Percentiles rank a stretch among this genome's conserved stretches.
These are phyloP conservation scores for Xylariaceae sp. DNA, from an alignment of 2,329 filamentous ascomycete species.

Conservation along the genomic window DNA sequence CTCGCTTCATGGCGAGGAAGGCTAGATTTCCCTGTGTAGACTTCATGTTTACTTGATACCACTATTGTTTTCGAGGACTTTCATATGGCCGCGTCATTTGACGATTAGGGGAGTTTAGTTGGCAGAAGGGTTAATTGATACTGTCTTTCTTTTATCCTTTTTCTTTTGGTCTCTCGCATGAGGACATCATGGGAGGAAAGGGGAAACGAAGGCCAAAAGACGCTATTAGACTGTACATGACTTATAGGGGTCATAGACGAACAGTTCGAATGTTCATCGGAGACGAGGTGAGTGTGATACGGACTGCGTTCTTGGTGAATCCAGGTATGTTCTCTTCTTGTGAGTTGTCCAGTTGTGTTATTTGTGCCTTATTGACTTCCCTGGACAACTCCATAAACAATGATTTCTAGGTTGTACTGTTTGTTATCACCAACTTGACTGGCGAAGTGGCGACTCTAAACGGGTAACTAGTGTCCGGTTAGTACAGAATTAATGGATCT, in stretches of 20 bases:
- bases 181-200: background rate
- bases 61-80: background rate
- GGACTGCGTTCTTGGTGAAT: background rate
- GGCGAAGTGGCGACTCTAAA: background rate
- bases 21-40: background rate
- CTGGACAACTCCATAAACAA: no score
- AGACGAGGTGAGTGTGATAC: background rate
- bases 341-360: background rate
- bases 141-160: background rate
- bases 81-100: background rate
- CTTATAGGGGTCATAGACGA: background rate
- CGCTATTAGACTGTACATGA: background rate
- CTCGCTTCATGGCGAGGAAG: background rate
- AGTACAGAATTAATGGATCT: background rate
- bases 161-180: background rate
- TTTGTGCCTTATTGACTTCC: background rate
- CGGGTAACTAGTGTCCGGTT: no score
- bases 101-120: constrained; percentile 1
- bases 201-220: background rate
- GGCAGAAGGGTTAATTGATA: background rate
- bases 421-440: background rate
- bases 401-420: background rate
- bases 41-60: constrained; percentile 4
- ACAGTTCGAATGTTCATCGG: background rate
- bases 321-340: background rate